Evolutionary conservation across 108 stramenopile species (phyloP), one percentile per base, ranked within the genome.

Genomic region (Phaeodactylum tricornutum): DNA sequence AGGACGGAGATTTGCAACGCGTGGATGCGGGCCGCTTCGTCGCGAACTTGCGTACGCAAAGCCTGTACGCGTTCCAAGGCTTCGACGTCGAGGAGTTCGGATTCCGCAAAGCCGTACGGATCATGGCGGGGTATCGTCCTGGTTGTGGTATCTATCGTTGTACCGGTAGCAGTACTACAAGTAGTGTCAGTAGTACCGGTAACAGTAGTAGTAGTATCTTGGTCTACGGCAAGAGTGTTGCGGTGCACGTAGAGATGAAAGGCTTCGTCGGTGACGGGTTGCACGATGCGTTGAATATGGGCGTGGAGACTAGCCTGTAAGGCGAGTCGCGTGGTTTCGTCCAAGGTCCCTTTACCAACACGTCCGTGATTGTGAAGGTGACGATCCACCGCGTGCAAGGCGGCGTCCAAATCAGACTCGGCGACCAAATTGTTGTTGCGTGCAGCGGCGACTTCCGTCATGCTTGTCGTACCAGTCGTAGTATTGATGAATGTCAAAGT

Each of bases 351-450:
- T n/a, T n/a, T 15, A 6, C 21, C 4, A 6, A n/a, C 39, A 20
- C 39, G 5, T 41, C 21, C 9, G n/a, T n/a, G n/a, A n/a, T n/a
- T n/a, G n/a, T n/a, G n/a, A n/a, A n/a, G n/a, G n/a, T n/a, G n/a
- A n/a, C n/a, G n/a, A 5, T 5, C 5, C 9, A 41, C 6, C 6
- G 21, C 8, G 5, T 5, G 16, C 19, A 41, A 20, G 14, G 14
- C 39, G 5, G 39, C 39, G 21, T 41, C 4, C 6, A 20, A 41
- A 20, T 41, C 39, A 5, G 39, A 41, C 21, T 41, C 39, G 5
- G 39, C 39, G 4, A 41, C 39, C 16, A 41, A 4, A 20, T 41
- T 41, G 39, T 41, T 41, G 14, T 41, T 41, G n/a, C n/a, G n/a
- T n/a, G n/a, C n/a, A n/a, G n/a, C n/a, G n/a, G n/a, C n/a, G n/a